phyloP scores from a whole-genome alignment of 2,329 filamentous ascomycete genomes.

The Colletotrichum sp. region DNA sequence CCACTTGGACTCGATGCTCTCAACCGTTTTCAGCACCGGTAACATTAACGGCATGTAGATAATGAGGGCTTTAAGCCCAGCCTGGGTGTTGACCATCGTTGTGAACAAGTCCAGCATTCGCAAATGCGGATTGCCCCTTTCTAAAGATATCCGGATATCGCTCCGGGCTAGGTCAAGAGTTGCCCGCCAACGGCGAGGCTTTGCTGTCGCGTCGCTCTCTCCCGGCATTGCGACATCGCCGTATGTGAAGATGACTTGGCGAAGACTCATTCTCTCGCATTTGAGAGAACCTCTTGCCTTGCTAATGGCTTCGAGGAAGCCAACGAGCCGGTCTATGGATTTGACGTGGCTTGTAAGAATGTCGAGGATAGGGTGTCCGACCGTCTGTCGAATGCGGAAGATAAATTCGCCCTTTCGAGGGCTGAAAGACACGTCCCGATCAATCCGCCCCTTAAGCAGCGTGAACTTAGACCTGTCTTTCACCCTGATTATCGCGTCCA shows the following conservation, averaged over 20 bases:
- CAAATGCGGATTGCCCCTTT: constrained; percentile 70
- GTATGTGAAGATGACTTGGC: constrained; percentile 74
- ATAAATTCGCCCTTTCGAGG: constrained; percentile 65
- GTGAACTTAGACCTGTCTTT: constrained; percentile 58
- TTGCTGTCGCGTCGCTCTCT: constrained; percentile 1
- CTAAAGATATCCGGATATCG: constrained; percentile 63
- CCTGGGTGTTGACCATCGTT: constrained; percentile 60
- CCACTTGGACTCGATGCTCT: constrained; percentile 64
- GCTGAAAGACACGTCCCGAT: constrained; percentile 68
- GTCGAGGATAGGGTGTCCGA: constrained; percentile 64
- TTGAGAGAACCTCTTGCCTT: constrained; percentile 58
- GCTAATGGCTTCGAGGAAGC: constrained; percentile 71
- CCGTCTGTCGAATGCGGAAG: constrained; percentile 61
- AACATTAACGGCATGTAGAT: constrained; percentile 65
- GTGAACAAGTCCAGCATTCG: constrained; percentile 65
- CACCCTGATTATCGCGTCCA: constrained; percentile 60
- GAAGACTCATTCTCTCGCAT: constrained; percentile 65
- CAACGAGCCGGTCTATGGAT: constrained; percentile 73
- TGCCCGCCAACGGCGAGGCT: constrained; percentile 51
- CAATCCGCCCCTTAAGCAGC: constrained; percentile 59
- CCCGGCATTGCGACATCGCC: constrained; percentile 35
- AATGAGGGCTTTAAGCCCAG: constrained; percentile 57
- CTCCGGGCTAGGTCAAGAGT: constrained; percentile 61
- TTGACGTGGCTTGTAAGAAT: constrained; percentile 65
- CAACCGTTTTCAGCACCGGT: constrained; percentile 67